phyloP scores from a whole-genome alignment of 495 filamentous ascomycete species.

The Amorphotheca resinae region DNA sequence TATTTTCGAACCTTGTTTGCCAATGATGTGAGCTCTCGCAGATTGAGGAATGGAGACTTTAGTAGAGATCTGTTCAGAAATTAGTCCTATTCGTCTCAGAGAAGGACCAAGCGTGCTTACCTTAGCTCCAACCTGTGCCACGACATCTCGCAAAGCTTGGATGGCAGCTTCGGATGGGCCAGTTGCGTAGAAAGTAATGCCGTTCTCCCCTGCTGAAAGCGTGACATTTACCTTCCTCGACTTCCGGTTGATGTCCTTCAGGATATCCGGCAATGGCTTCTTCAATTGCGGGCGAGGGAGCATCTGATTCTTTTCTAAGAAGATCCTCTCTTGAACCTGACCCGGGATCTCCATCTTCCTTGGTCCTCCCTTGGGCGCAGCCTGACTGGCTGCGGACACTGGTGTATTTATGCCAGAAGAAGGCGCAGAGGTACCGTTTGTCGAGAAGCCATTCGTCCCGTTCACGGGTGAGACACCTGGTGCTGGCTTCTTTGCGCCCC shows the following conservation, averaged over 20 bases:
- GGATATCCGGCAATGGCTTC: constrained; percentile 65
- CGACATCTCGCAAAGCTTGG: constrained; percentile 75
- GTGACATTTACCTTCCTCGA: constrained; percentile 79
- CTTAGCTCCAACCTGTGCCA: constrained; percentile 73
- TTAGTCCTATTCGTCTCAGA: constrained; percentile 6
- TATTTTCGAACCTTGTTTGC: constrained; percentile 78
- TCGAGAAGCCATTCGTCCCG: constrained; percentile 42
- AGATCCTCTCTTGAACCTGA: constrained; percentile 10
- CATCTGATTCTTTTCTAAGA: constrained; percentile 58
- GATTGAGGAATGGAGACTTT: constrained; percentile 72
- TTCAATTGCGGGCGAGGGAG: constrained; percentile 63
- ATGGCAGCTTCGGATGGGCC: constrained; percentile 61
- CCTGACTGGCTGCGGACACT: constrained; percentile 17
- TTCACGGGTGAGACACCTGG: constrained; percentile 30
- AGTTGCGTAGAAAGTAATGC: constrained; percentile 66
- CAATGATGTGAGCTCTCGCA: constrained; percentile 77
- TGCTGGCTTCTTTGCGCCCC: constrained; percentile 48
- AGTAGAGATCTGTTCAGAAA: constrained; percentile 46
- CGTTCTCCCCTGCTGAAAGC: constrained; percentile 52
- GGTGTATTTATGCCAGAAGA: constrained; percentile 30
- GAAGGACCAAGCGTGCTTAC: constrained; percentile 29
- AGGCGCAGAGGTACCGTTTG: constrained; percentile 44
- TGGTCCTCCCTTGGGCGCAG: constrained; percentile 28
- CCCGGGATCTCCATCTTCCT: constrained; percentile 20
- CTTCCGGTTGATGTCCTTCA: constrained; percentile 76